A percentile compares a stretch with the other conserved stretches of the same genome.
Evolutionary conservation across 2,329 filamentous ascomycete genomes (phyloP).

Genomic region (Helotiales sp.): DNA sequence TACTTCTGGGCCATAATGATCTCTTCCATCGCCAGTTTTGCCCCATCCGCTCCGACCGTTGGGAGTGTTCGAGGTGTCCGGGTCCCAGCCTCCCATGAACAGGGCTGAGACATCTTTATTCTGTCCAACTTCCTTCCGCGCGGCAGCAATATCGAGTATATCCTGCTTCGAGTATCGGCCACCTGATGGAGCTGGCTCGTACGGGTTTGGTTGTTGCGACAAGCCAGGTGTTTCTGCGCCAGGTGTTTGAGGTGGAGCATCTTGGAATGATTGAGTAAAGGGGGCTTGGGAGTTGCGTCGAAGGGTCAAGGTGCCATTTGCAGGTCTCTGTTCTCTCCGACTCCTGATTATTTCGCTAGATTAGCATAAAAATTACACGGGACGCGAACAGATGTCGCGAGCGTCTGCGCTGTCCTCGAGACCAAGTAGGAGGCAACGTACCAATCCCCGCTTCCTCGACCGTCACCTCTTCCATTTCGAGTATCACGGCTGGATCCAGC

Average conservation of each 20-base stretch:
- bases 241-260: slow-evolving; percentile 31
- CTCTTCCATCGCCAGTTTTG: slow-evolving; percentile 75
- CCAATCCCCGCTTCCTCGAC: slow-evolving; percentile 72
- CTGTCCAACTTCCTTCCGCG: slow-evolving; percentile 54
- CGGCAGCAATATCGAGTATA: slow-evolving; percentile 74
- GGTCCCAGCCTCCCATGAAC: slow-evolving; percentile 80
- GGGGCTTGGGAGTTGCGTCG: slow-evolving; percentile 67
- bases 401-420: not conserved
- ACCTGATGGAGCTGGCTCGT: slow-evolving; percentile 47
- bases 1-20: slow-evolving; percentile 82
- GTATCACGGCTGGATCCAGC: slow-evolving; percentile 67
- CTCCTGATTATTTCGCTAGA: slow-evolving; percentile 50
- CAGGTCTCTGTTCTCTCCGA: slow-evolving; percentile 60
- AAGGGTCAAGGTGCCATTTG: slow-evolving; percentile 68
- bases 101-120: slow-evolving; percentile 68
- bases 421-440: slow-evolving; percentile 52
- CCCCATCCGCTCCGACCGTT: slow-evolving; percentile 71
- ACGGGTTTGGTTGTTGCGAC: slow-evolving; percentile 37
- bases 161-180: slow-evolving; percentile 52
- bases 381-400: not conserved
- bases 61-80: slow-evolving; percentile 69
- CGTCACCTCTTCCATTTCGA: slow-evolving; percentile 62
- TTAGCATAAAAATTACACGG: not conserved
- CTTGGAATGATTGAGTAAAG: slow-evolving; percentile 46
- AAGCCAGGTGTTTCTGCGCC: slow-evolving; percentile 31